Conservation (phyloP, 2,329 filamentous ascomycete species). For the Mycosphaerella sp. region DNA sequence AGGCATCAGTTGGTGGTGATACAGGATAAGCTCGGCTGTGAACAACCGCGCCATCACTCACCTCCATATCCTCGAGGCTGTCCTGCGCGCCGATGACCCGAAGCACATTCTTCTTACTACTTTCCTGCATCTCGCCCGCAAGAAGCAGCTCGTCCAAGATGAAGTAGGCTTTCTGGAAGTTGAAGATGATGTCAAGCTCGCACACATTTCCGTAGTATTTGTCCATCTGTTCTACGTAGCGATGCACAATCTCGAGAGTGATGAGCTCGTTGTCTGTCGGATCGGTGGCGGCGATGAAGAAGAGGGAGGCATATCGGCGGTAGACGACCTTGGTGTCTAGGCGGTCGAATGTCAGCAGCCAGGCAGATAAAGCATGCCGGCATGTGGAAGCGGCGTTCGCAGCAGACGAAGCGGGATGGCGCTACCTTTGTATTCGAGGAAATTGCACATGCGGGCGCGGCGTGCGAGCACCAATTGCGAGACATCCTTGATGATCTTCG, state of each 20-base stretch:
- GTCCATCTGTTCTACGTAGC: conserved; percentile 99
- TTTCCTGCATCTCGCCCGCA: conserved; percentile 96
- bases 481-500: conserved; percentile 99
- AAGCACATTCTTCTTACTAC: conserved; percentile 98
- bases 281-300: conserved; percentile 96
- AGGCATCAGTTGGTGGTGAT: conserved; percentile 30
- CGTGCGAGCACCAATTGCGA: conserved; percentile 93
- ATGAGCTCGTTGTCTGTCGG: conserved; percentile 98
- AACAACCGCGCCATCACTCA: conserved; percentile 49
- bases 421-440: conserved; percentile 95
- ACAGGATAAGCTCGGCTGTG: conserved; percentile 14
- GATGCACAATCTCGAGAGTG: conserved; percentile 95
- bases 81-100: conserved; percentile 96
- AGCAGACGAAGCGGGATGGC: conserved; percentile 1
- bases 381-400: conserved; percentile 17
- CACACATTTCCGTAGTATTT: conserved; percentile 99
- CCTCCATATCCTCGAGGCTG: conserved; percentile 98
- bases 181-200: conserved; percentile 99
- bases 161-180: conserved; percentile 99
- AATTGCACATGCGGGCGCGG: conserved; percentile 99
- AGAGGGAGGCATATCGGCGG: conserved; percentile 94
- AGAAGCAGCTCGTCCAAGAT: conserved; percentile 94
- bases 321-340: conserved; percentile 98
- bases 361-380: conserved; percentile 8
- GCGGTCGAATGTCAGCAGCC: conserved; percentile 12